These are phyloP conservation scores for Taiozyma sp. DNA, from an alignment of 1,139 yeast species.

Conservation along the genomic window DNA sequence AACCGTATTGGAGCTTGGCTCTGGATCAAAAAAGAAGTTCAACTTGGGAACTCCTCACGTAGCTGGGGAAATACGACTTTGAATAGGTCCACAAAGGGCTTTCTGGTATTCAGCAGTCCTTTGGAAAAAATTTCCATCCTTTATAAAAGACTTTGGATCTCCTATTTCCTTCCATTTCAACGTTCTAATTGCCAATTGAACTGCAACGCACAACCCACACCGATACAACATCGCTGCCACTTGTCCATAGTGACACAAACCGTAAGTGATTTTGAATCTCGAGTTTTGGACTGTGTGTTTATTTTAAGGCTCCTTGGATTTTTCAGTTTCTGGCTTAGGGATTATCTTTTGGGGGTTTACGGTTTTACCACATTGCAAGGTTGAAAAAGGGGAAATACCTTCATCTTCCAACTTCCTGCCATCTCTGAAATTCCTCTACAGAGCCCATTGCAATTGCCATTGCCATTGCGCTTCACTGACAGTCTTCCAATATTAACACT, in stretches of 20 bases:
- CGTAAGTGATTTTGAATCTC: neutral
- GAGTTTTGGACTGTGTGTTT: neutral
- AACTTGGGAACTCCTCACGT: neutral
- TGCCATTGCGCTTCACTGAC: neutral
- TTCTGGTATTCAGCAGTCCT: neutral
- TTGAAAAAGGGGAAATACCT: neutral
- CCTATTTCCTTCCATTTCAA: neutral
- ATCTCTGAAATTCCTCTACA: neutral
- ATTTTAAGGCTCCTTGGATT: neutral
- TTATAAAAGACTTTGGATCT: neutral
- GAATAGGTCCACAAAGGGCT: neutral
- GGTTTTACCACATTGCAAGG: neutral
- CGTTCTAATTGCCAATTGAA: neutral
- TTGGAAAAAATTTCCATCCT: neutral
- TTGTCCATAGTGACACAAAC: neutral
- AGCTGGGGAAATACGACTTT: neutral
- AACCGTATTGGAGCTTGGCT: neutral
- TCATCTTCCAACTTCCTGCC: neutral
- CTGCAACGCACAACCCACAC: neutral
- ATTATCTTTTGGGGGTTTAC: too few relatives aligned
- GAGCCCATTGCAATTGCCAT: too few relatives aligned
- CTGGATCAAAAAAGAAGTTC: neutral
- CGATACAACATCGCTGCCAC: neutral
- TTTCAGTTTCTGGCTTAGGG: neutral
- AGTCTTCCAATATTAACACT: neutral